These are phyloP conservation scores for Ophiocordyceps camponoti-rufipedis DNA, from an alignment of 2,329 filamentous ascomycete species.

Conservation along the genomic window DNA sequence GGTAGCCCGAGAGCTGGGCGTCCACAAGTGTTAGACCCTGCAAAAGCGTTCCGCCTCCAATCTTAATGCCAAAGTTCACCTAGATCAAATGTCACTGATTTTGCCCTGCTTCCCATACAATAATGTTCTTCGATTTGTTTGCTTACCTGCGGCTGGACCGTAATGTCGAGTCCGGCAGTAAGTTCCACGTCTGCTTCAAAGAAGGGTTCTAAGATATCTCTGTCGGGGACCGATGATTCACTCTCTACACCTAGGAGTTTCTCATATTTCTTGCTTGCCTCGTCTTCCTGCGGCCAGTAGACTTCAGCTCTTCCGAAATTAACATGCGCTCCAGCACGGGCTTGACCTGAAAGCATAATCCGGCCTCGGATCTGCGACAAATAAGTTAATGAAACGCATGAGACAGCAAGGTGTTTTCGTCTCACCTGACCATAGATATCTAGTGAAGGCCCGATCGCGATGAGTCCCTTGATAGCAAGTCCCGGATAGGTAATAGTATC, in stretches of 20 bases:
- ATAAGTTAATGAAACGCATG: background rate
- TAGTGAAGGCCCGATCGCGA: background rate
- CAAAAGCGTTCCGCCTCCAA: background rate
- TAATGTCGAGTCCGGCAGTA: background rate
- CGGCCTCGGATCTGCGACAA: background rate
- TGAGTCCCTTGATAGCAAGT: background rate
- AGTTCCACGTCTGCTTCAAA: background rate
- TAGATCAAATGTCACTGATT: background rate
- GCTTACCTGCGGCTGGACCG: background rate
- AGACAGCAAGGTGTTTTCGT: background rate
- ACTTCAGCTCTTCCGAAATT: background rate
- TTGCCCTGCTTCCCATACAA: too few species aligned
- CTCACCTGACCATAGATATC: constrained; percentile 1
- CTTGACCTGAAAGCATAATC: background rate
- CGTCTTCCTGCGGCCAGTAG: background rate
- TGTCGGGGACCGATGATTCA: background rate
- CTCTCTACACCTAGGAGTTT: background rate
- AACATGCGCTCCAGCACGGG: background rate
- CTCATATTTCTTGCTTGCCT: background rate
- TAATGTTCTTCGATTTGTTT: too few species aligned
- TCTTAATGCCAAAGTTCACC: background rate
- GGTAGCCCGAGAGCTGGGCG: constrained; percentile 1
- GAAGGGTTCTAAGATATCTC: background rate
- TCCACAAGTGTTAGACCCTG: background rate
- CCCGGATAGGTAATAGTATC: background rate